A percentile compares a stretch with the other conserved stretches of the same genome.
Conservation (phyloP, 1,139 yeast species). For the Wickerhamomyces sp. region DNA sequence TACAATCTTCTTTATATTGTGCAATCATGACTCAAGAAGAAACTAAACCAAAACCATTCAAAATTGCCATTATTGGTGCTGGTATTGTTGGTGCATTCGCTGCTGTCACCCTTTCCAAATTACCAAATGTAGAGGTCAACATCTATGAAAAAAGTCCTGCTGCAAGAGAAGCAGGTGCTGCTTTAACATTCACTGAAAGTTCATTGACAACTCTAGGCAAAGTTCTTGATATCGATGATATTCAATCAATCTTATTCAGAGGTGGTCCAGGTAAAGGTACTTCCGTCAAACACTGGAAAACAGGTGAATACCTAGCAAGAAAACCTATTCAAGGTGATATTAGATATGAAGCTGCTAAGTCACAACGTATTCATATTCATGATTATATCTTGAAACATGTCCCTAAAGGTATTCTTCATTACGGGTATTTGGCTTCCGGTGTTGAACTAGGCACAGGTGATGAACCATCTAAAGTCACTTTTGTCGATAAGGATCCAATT, state of each 20-base stretch:
- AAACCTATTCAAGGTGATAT: background rate
- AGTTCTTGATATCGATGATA: slow-evolving; percentile 10
- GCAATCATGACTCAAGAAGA: slow-evolving; percentile 4
- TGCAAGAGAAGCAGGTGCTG: slow-evolving; percentile 14
- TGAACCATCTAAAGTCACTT: slow-evolving; percentile 5
- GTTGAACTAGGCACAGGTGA: slow-evolving; percentile 3
- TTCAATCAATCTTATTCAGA: slow-evolving; percentile 9
- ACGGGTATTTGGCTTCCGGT: slow-evolving; percentile 3
- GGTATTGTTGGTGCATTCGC: slow-evolving; percentile 15
- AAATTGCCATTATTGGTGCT: slow-evolving; percentile 11
- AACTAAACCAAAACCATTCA: slow-evolving; percentile 3
- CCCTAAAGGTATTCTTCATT: slow-evolving; percentile 5
- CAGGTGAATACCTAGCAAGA: slow-evolving; percentile 6
- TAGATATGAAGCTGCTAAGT: slow-evolving; percentile 8
- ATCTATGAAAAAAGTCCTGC: slow-evolving; percentile 11
- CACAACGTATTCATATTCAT: slow-evolving; percentile 10
- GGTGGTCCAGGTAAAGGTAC: slow-evolving; percentile 3
- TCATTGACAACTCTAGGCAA: slow-evolving; percentile 5
- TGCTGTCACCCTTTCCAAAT: slow-evolving; percentile 8
- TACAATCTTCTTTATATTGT: too few species aligned
- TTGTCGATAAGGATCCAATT: slow-evolving; percentile 7
- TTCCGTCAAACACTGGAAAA: slow-evolving; percentile 12
- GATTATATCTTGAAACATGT: slow-evolving; percentile 7
- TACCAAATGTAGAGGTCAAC: slow-evolving; percentile 10
- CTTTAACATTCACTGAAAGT: slow-evolving; percentile 10